Percentiles rank a stretch among this genome's conserved stretches.
Conservation (phyloP, 1,139 yeast genomes). For the Sugiyamaella sp. region DNA sequence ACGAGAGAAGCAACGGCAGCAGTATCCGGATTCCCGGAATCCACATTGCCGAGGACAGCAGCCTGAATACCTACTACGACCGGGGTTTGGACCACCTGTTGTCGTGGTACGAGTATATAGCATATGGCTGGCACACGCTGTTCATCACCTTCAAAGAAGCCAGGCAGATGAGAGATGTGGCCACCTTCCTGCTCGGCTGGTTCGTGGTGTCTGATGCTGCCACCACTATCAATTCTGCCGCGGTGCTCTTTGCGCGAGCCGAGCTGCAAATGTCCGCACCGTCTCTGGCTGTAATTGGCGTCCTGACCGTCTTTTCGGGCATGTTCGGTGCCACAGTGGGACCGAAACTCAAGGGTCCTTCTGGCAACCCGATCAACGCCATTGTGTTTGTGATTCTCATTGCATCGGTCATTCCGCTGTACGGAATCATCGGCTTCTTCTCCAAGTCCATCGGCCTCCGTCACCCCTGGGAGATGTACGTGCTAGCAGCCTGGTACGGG, state of each 20-base stretch:
- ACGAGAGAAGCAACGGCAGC: conserved; percentile 23
- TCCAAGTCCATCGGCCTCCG: conserved; percentile 54
- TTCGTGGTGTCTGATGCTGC: conserved; percentile 68
- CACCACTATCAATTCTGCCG: conserved; percentile 74
- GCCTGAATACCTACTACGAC: conserved; percentile 21
- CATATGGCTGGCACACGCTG: conserved; percentile 63
- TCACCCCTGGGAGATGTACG: conserved; percentile 63
- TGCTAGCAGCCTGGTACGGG: conserved; percentile 71
- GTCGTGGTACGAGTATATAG: conserved; percentile 33
- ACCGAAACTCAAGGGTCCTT: conserved; percentile 52
- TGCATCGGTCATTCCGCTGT: conserved; percentile 64
- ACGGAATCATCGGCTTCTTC: conserved; percentile 65
- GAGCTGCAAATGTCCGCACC: conserved; percentile 67
- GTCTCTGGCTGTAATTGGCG: conserved; percentile 60
- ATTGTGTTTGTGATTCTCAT: conserved; percentile 57
- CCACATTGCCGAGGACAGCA: conserved; percentile 23
- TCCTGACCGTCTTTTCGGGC: conserved; percentile 63
- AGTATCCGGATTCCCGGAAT: conserved; percentile 22
- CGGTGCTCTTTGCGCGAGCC: conserved; percentile 67
- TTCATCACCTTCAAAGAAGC: conserved; percentile 57
- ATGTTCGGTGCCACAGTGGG: conserved; percentile 60
- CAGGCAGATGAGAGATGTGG: conserved; percentile 58
- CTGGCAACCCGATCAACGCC: conserved; percentile 48
- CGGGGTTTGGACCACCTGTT: background rate
- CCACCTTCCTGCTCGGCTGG: conserved; percentile 65